These are phyloP conservation scores for Annulohypoxylon stygium DNA, from an alignment of 495 filamentous ascomycete genomes.

Conservation along the genomic window DNA sequence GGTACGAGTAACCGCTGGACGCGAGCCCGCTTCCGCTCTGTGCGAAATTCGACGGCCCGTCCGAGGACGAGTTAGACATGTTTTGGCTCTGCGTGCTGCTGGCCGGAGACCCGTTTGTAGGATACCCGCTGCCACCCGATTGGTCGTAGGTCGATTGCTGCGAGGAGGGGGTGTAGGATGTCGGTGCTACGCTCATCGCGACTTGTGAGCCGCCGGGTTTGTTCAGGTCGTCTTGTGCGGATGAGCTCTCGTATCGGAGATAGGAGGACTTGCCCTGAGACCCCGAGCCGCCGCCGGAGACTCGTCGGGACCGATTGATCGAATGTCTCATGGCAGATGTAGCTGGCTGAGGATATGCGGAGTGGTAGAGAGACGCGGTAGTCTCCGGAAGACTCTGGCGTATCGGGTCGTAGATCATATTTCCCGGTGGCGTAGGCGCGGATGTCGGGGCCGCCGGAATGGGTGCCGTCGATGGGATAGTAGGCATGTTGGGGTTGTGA, in stretches of 20 bases:
- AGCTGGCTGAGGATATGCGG: conserved; percentile 62
- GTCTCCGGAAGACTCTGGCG: conserved; percentile 62
- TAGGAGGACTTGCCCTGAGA: conserved; percentile 54
- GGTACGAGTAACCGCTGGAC: conserved; percentile 58
- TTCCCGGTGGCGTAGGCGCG: conserved; percentile 61
- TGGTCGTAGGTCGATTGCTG: conserved; percentile 54
- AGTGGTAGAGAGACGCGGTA: conserved; percentile 56
- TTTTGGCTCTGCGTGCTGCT: conserved; percentile 47
- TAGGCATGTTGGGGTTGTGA: conserved; percentile 17
- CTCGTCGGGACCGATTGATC: conserved; percentile 57
- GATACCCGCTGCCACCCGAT: conserved; percentile 34
- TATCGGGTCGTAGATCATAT: conserved; percentile 67
- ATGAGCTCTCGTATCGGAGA: conserved; percentile 54
- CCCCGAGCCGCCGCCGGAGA: conserved; percentile 52
- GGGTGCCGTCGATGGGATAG: conserved; percentile 28
- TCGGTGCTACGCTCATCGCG: conserved; percentile 47
- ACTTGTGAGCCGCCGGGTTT: conserved; percentile 41
- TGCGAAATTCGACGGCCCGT: conserved; percentile 53
- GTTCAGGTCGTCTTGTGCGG: conserved; percentile 48
- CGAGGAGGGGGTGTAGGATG: conserved; percentile 47
- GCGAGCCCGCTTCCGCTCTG: conserved; percentile 56
- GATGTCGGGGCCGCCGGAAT: conserved; percentile 48
- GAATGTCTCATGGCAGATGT: conserved; percentile 60
- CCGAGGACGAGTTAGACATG: conserved; percentile 21
- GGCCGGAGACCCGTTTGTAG: conserved; percentile 50